phyloP scores from a whole-genome alignment of 2,329 filamentous ascomycete genomes.

The Pseudogymnoascus sp. region DNA sequence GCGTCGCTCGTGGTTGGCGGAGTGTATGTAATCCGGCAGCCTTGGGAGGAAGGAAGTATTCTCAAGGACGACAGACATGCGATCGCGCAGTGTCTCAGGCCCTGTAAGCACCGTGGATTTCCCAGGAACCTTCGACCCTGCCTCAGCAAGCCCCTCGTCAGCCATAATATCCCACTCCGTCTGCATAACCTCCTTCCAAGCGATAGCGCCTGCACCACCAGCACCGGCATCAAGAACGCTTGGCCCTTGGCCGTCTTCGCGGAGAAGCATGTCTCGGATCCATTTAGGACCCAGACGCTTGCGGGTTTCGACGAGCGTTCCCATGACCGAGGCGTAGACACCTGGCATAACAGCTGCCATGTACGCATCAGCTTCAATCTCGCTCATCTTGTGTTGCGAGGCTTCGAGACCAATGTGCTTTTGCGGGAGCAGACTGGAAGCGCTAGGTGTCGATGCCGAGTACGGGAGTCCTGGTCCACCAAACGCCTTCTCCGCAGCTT shows the following conservation, averaged over 20 bases:
- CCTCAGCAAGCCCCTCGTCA: constrained; percentile 40
- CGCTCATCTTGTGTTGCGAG: constrained; percentile 56
- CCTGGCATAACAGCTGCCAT: constrained; percentile 61
- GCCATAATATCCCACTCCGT: constrained; percentile 72
- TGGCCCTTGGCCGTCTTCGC: constrained; percentile 45
- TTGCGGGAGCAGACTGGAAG: constrained; percentile 45
- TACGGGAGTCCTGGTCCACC: constrained; percentile 69
- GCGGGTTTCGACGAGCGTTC: constrained; percentile 62
- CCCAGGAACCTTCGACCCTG: constrained; percentile 46
- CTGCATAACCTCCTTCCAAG: constrained; percentile 68
- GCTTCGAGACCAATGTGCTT: constrained; percentile 56
- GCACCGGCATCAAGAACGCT: constrained; percentile 66
- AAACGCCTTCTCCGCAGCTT: constrained; percentile 64
- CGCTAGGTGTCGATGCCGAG: constrained; percentile 61
- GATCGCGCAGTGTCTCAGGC: constrained; percentile 63
- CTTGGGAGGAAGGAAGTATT: constrained; percentile 89
- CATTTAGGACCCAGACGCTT: constrained; percentile 63
- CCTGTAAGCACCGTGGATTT: constrained; percentile 76
- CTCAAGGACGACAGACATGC: constrained; percentile 67
- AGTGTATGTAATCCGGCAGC: constrained; percentile 75
- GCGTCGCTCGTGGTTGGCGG: constrained; percentile 48
- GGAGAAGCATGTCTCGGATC: constrained; percentile 54
- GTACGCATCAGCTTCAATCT: constrained; percentile 68
- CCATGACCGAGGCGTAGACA: constrained; percentile 59
- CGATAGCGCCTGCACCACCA: constrained; percentile 63